Evolutionary conservation across 163 green algal genomes (phyloP).

Genomic region (Scenedesmus sp.): DNA sequence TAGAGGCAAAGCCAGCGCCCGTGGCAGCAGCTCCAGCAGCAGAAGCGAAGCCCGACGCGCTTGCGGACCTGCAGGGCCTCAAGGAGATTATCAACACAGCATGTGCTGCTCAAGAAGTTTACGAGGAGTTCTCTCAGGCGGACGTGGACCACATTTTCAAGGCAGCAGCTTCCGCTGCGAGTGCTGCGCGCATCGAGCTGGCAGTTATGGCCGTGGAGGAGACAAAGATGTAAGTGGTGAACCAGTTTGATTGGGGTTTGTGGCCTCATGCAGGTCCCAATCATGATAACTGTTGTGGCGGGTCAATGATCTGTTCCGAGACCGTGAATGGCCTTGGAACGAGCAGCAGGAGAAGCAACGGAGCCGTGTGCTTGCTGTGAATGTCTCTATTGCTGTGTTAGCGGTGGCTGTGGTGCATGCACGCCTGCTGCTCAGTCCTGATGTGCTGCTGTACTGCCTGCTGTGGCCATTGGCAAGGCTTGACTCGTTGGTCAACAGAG

Average conservation of each 20-base stretch:
- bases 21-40: neutral
- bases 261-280: neutral
- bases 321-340: neutral
- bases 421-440: neutral
- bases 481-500: neutral
- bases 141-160: constrained; percentile 76
- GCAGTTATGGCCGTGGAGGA: constrained; percentile 60
- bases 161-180: constrained; percentile 69
- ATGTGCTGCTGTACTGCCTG: neutral
- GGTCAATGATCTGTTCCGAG: neutral
- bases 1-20: neutral
- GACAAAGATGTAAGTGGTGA: constrained; percentile 24
- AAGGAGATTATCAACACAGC: constrained; percentile 18
- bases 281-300: neutral
- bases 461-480: neutral
- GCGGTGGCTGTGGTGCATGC: neutral
- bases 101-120: constrained; percentile 62
- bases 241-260: neutral
- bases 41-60: constrained; percentile 8
- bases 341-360: neutral
- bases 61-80: constrained; percentile 22
- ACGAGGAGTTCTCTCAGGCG: constrained; percentile 66
- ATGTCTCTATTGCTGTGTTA: neutral
- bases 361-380: neutral
- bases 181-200: constrained; percentile 69